Evolutionary conservation across 441 rosid species (phyloP).

Genomic region (Hura crepitans): DNA sequence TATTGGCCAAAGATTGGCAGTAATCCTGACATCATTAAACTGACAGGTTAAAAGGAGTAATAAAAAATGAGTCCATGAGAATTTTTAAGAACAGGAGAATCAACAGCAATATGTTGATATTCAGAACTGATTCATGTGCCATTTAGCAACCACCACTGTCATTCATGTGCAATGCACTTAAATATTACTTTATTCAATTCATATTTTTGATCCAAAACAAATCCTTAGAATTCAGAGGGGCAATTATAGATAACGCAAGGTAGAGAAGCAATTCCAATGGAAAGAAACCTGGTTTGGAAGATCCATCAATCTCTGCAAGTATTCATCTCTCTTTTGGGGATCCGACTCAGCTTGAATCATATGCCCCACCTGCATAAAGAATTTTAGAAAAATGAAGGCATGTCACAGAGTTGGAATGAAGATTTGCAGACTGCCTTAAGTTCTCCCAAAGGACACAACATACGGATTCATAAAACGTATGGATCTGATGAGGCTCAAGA

Average conservation of each 20-base stretch:
- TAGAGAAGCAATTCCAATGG: neutral
- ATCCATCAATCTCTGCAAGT: constrained; percentile 87
- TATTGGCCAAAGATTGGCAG: neutral
- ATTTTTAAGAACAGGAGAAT: neutral
- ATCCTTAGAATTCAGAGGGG: neutral
- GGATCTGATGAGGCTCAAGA: constrained; percentile 99
- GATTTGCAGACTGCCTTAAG: neutral
- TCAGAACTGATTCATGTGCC: too few species aligned
- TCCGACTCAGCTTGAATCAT: constrained; percentile 99
- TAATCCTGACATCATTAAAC: neutral
- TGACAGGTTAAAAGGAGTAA: neutral
- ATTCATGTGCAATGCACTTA: too few species aligned
- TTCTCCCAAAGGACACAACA: constrained; percentile 16
- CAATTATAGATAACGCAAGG: neutral
- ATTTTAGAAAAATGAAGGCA: neutral
- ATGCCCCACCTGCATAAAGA: constrained; percentile 69
- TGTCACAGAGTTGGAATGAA: neutral
- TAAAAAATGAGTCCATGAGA: neutral
- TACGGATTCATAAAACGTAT: constrained; percentile 98
- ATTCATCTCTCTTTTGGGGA: constrained; percentile 95
- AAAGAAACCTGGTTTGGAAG: constrained; percentile 87
- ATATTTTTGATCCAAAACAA: neutral
- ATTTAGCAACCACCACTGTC: too few species aligned
- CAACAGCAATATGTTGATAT: too few species aligned
- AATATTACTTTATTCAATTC: too few species aligned